A percentile compares a stretch with the other conserved stretches of the same genome.
Conservation (phyloP, 306 rosid genomes). For the Cucumis melo region DNA sequence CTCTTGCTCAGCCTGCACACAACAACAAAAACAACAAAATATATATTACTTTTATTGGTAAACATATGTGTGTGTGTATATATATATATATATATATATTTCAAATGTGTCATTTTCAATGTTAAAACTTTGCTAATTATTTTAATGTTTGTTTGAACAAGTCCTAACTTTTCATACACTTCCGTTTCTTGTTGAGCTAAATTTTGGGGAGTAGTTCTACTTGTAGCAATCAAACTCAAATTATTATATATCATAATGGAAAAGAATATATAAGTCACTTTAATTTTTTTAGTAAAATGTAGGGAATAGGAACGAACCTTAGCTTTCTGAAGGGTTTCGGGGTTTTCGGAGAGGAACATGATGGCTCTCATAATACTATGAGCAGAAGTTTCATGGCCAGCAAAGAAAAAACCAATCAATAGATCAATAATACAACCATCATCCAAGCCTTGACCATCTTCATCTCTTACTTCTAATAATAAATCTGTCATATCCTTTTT, state of each 20-base stretch:
- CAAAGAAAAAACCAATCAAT: slow-evolving; percentile 9
- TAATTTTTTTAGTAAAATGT: too few species aligned
- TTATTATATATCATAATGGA: too few species aligned
- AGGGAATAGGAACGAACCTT: background rate
- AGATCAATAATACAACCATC: slow-evolving; percentile 16
- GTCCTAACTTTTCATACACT: background rate
- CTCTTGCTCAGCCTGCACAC: slow-evolving; percentile 20
- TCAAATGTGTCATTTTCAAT: background rate
- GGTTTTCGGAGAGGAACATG: slow-evolving; percentile 5
- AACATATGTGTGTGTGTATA: too few species aligned
- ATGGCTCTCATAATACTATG: background rate
- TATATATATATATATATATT: background rate
- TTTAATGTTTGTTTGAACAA: background rate
- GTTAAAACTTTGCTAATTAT: background rate
- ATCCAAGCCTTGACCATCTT: slow-evolving; percentile 14
- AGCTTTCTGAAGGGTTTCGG: background rate
- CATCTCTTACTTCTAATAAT: slow-evolving; percentile 12
- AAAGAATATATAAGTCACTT: too few species aligned
- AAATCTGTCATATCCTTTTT: slow-evolving; percentile 21
- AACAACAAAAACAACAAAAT: too few species aligned
- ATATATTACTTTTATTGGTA: background rate
- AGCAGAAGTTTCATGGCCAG: slow-evolving; percentile 17
- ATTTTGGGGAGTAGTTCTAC: too few species aligned
- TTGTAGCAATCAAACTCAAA: too few species aligned
- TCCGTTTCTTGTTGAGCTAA: background rate